Conservation (phyloP, 1,284 basidiomycete species). For the Cutaneotrichosporon dermatis region DNA sequence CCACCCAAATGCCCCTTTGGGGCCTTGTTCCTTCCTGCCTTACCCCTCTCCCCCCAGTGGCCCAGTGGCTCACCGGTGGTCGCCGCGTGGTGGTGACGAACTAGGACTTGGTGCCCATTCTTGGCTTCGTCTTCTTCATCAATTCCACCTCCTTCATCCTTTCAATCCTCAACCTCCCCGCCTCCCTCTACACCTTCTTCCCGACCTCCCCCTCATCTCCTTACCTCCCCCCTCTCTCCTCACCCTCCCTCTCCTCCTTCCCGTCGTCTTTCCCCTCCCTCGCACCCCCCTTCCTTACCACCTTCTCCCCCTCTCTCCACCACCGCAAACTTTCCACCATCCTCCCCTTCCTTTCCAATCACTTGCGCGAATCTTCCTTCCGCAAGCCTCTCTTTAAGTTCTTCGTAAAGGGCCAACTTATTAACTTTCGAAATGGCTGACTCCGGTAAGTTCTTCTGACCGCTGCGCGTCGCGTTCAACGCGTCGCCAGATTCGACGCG, state of each 20-base stretch:
- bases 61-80: neutral
- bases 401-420: constrained; percentile 7
- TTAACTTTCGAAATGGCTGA: constrained; percentile 15
- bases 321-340: neutral
- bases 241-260: constrained; percentile 9
- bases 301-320: neutral
- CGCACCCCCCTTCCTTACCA: constrained; percentile 8
- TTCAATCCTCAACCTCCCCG: neutral
- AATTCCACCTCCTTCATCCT: constrained; percentile 4
- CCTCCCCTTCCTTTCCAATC: constrained; percentile 16
- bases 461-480: neutral
- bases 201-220: constrained; percentile 10
- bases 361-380: constrained; percentile 11
- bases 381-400: constrained; percentile 13
- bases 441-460: constrained; percentile 7
- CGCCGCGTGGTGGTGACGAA: constrained; percentile 2
- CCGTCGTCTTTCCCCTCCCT: constrained; percentile 13
- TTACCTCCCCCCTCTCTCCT: constrained; percentile 10
- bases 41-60: too few relatives aligned
- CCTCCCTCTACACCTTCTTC: constrained; percentile 10
- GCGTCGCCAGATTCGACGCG: too few relatives aligned
- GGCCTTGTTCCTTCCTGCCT: too few relatives aligned
- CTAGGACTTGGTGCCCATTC: neutral
- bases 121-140: neutral
- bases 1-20: neutral